phyloP scores from a whole-genome alignment of 2,329 filamentous ascomycete genomes.

The Hymenoscyphus infarciens region DNA sequence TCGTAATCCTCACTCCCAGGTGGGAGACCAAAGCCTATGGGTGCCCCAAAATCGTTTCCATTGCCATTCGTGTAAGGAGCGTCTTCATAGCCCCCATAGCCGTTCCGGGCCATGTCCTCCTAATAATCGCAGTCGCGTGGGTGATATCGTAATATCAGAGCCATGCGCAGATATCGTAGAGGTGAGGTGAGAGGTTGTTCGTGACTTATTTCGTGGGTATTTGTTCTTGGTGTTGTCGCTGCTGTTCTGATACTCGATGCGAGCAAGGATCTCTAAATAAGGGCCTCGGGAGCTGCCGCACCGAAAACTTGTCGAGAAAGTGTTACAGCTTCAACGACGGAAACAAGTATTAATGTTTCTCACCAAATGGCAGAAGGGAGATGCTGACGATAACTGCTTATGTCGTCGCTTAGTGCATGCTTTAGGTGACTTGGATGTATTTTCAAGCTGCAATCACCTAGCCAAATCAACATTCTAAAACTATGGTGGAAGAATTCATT shows the following conservation, averaged over 20 bases:
- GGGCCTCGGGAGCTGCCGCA: slow-evolving; percentile 6
- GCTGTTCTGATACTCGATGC: background rate
- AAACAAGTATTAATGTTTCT: background rate
- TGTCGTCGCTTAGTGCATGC: background rate
- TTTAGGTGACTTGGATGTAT: too few species aligned
- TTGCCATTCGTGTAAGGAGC: slow-evolving; percentile 32
- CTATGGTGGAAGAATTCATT: too few species aligned
- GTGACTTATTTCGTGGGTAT: slow-evolving; percentile 6
- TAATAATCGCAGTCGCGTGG: slow-evolving; percentile 25
- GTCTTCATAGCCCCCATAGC: slow-evolving; percentile 32
- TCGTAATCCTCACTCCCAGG: slow-evolving; percentile 33
- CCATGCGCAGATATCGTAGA: slow-evolving; percentile 22
- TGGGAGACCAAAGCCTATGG: slow-evolving; percentile 23
- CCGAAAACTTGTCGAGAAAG: background rate
- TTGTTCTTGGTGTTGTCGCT: slow-evolving; percentile 11
- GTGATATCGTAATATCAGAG: slow-evolving; percentile 17
- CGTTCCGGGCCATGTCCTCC: slow-evolving; percentile 32
- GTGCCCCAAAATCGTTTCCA: slow-evolving; percentile 20
- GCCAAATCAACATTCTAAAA: too few species aligned
- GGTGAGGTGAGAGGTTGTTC: background rate
- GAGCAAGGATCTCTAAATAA: background rate
- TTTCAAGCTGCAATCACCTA: too few species aligned
- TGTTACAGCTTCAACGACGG: background rate
- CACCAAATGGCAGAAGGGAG: background rate
- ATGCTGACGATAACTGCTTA: background rate